Base-by-base conservation (phyloP, 23 red algal genomes). In the Gracilariopsis chorda region DNA sequence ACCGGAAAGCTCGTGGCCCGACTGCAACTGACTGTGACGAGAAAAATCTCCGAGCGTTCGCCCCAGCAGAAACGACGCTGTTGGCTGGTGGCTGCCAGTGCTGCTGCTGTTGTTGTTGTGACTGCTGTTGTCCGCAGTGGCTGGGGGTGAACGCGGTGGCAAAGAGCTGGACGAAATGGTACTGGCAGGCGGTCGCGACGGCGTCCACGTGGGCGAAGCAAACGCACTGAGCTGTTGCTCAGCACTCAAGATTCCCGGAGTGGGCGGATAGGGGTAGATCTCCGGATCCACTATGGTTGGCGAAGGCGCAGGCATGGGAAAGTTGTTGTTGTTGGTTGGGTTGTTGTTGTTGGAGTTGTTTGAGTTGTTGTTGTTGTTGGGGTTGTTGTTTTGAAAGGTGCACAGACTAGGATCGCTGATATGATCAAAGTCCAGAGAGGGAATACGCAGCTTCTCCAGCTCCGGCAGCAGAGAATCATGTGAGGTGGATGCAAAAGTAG, bases 271-370 rank as follows among this genome's bases (percentile, higher is more conserved):
- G 3, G 83, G 83, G 43, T 88, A 88, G 32, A 88, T 74, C 47
- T 88, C 83, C 40, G 83, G 83, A 32, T 88, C 83, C 41, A 88
- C 83, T 14, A 88, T 72, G 27, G 83, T 88, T 34, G 83, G 83
- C 40, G 83, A 88, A 19, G 83, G 44, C 27, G 42, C 67, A 24
- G 83, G 83, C 49, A 84, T 35, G n/a, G 52, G 52, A 37, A 84
- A 84, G 46, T 64, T 51, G 48, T 10, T 10, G 17, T 13, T 58
- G 52, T 58, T 58, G 52, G n/a, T 64, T 25, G 4, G 30, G 59
- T 64, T 64, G 59, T 64, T 64, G 59, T 25, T 25, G 59, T 64
- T 64, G 59, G 30, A 34, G 59, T 64, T 64, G 59, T 64, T 64
- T 25, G 30, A 3, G 59, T 64, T 64, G 59, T 64, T 64, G 59